Base-by-base conservation (phyloP, 2,329 filamentous ascomycete species). In the Davidsoniella neocaledoniae region DNA sequence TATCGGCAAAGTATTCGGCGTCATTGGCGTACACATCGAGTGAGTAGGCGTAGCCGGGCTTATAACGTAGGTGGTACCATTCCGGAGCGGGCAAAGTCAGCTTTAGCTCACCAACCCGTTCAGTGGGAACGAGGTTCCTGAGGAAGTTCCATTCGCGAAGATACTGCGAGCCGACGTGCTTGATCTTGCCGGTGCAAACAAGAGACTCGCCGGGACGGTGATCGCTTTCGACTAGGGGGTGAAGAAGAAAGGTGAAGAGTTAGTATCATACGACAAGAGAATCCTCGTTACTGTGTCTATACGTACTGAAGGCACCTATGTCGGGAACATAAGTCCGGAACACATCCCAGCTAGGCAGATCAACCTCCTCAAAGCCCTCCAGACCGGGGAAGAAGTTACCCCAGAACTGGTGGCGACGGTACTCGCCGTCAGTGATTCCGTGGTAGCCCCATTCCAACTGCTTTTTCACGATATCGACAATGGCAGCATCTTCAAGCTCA, bases 341-440 rank as follows among this genome's bases (percentile, higher is more conserved):
- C 2, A 66, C 56, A 5, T 65, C 63, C 63, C 63, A 64, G 4
- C 63, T 62, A 43, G 65, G 63, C 43, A 64, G 63, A 54, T 58
- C 60, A 49, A 65, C 61, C 45, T 64, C 59, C 23, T 57, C 59
- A 57, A 66, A 66, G 43, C 64, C 64, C 1, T 56, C 59, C 9
- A 71, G 64, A 51, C 65, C 67, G 59, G 70, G 68, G 55, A 71
- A 71, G 57, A 71, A 68, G 44, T 67, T 68, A 7, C 62, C 64
- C 57, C 68, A 70, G 61, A 68, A 71, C 55, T 68, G 69, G 55
- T 68, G 68, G 55, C 68, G 65, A 42, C 68, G 66, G 39, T 83
- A 86, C 63, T 86, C 82, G 58, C 82, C 82, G 52, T 81, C 80
- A 3, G 77, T 79, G 48, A 85, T 67, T 12, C 74, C 73, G 19